Evolutionary conservation across 257 asterid species (phyloP).

Genomic region (Petunia axillaris): DNA sequence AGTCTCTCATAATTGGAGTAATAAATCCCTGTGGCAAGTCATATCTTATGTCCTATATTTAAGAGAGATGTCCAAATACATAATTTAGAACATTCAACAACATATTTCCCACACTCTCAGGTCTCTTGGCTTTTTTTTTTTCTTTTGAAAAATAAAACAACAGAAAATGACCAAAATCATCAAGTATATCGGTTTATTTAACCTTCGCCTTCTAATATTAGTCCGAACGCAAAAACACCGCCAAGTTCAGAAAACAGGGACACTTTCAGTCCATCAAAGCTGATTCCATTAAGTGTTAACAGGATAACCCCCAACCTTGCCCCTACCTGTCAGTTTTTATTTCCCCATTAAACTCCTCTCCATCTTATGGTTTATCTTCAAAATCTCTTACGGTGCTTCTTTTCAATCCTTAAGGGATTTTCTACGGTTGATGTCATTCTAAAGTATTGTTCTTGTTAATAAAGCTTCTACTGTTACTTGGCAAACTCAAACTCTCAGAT

Average conservation of each 20-base stretch:
- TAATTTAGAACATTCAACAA: background rate
- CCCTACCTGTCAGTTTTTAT: background rate
- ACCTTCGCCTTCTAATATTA: background rate
- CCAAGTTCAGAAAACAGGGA: background rate
- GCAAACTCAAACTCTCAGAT: background rate
- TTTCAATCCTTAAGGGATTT: constrained; percentile 1
- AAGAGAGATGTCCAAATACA: background rate
- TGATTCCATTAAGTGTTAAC: background rate
- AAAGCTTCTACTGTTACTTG: background rate
- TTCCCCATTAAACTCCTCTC: background rate
- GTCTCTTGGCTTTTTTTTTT: background rate
- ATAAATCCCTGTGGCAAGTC: background rate
- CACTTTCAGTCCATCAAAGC: background rate
- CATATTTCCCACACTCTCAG: constrained; percentile 5
- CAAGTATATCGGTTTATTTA: background rate
- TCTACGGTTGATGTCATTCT: no score
- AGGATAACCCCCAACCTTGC: constrained; percentile 6
- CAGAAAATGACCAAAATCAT: background rate
- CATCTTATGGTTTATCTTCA: background rate
- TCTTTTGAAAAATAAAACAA: background rate
- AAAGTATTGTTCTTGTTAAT: background rate
- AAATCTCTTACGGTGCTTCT: background rate
- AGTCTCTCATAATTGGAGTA: background rate
- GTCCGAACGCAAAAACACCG: background rate
- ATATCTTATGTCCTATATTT: constrained; percentile 8